Conservation (phyloP, 2,329 filamentous ascomycete genomes). For the Diaporthe velutina region DNA sequence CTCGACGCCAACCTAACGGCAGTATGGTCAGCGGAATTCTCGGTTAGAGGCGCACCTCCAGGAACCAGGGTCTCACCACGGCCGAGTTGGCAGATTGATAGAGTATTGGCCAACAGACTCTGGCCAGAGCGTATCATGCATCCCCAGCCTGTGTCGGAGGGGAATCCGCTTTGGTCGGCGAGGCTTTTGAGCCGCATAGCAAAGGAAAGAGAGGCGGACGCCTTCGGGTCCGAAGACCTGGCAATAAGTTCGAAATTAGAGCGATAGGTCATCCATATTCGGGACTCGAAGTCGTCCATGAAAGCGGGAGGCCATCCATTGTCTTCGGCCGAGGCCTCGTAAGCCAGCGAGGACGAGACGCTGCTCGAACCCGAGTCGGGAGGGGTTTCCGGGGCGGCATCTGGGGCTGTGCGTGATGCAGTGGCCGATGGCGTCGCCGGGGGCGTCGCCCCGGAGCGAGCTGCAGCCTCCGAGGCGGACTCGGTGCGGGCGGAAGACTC, state of each 20-base stretch:
- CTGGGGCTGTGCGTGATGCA: constrained; percentile 19
- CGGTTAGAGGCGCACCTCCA: not conserved
- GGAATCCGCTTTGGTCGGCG: constrained; percentile 84
- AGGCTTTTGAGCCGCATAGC: constrained; percentile 86
- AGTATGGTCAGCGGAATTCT: not conserved
- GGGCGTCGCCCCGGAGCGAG: constrained; percentile 40
- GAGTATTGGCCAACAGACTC: constrained; percentile 88
- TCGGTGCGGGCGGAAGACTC: constrained; percentile 40
- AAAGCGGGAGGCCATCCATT: constrained; percentile 87
- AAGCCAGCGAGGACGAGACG: constrained; percentile 64
- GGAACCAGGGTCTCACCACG: constrained; percentile 70
- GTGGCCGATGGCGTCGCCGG: constrained; percentile 35
- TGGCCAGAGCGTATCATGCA: constrained; percentile 99
- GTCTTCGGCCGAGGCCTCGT: constrained; percentile 58
- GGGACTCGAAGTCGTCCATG: constrained; percentile 91
- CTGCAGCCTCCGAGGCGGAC: constrained; percentile 32
- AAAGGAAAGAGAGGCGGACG: constrained; percentile 80
- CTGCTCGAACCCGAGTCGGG: constrained; percentile 64
- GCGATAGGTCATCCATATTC: constrained; percentile 96
- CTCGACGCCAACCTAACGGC: constrained; percentile 78
- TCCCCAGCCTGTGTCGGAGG: constrained; percentile 95
- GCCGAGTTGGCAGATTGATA: constrained; percentile 79
- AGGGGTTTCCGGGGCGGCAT: constrained; percentile 56
- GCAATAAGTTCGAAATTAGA: constrained; percentile 87
- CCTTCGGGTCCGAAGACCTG: constrained; percentile 80